Percentiles rank a stretch among this genome's conserved stretches.
Conservation (phyloP, 768 basidiomycete genomes). For the Russula sp. region DNA sequence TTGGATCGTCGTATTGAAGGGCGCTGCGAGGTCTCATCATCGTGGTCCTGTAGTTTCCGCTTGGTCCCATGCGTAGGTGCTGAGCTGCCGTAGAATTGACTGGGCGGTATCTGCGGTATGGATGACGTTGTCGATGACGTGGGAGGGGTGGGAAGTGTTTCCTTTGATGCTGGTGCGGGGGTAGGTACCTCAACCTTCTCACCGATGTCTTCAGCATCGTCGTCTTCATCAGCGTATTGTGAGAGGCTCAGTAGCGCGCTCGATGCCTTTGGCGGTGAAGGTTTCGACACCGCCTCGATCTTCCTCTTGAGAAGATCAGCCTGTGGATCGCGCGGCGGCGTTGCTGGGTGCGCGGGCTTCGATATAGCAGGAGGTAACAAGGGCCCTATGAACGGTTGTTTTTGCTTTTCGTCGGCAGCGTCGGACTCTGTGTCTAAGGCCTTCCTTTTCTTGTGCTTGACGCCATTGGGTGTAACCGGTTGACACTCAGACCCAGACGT, state of each 20-base stretch:
- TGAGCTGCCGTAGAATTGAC: conserved; percentile 13
- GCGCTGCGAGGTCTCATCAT: conserved; percentile 27
- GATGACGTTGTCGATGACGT: conserved; percentile 5
- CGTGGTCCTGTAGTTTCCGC: conserved; percentile 37
- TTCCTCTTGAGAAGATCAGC: conserved; percentile 47
- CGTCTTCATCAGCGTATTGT: conserved; percentile 40
- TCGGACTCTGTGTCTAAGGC: conserved; percentile 41
- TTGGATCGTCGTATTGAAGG: background rate
- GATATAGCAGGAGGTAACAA: conserved; percentile 44
- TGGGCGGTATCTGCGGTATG: conserved; percentile 10
- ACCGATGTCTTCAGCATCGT: conserved; percentile 30
- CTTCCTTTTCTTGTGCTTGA: conserved; percentile 45
- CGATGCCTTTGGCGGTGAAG: conserved; percentile 25
- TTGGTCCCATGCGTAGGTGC: conserved; percentile 31
- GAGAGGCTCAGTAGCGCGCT: conserved; percentile 36
- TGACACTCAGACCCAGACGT: conserved; percentile 27
- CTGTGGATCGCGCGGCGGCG: conserved; percentile 43
- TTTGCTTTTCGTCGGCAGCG: conserved; percentile 47
- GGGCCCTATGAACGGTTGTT: conserved; percentile 58
- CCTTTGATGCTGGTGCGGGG: background rate
- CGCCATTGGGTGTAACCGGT: conserved; percentile 26
- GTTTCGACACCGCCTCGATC: conserved; percentile 38
- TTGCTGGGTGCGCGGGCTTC: conserved; percentile 16
- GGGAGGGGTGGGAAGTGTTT: background rate
- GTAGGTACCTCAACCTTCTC: conserved; percentile 27